Conservation (phyloP, 2,329 filamentous ascomycete genomes). For the Stromatinia cepivora region DNA sequence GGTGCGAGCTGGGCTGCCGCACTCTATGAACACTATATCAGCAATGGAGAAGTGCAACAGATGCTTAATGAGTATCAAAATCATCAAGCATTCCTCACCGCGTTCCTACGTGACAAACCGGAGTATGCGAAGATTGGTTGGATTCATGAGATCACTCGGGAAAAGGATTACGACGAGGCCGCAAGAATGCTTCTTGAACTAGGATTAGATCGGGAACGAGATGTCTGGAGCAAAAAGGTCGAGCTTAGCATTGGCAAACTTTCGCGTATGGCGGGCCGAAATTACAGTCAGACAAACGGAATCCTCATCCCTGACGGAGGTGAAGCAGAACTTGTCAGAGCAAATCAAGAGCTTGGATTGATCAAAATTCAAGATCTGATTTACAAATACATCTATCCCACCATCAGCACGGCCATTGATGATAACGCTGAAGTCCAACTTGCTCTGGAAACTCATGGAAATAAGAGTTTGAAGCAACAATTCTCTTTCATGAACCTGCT, state of each 20-base stretch:
- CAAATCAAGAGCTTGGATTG: constrained; percentile 37
- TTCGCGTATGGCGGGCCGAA: constrained; percentile 63
- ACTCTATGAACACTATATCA: constrained; percentile 77
- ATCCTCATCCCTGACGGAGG: constrained; percentile 31
- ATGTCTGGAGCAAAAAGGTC: constrained; percentile 91
- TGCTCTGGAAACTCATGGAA: constrained; percentile 61
- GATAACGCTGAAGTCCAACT: constrained; percentile 75
- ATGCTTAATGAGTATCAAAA: constrained; percentile 73
- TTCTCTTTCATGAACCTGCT: constrained; percentile 70
- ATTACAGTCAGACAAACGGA: constrained; percentile 45
- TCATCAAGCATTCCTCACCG: constrained; percentile 68
- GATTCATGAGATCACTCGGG: constrained; percentile 87
- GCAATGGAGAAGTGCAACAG: constrained; percentile 62
- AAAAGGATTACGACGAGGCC: constrained; percentile 73
- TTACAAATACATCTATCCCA: constrained; percentile 67
- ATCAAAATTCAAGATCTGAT: constrained; percentile 79
- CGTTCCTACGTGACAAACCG: constrained; percentile 71
- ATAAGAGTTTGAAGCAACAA: constrained; percentile 57
- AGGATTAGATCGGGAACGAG: constrained; percentile 70
- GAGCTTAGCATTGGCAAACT: constrained; percentile 89
- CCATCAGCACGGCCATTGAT: constrained; percentile 73
- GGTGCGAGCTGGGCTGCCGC: constrained; percentile 60
- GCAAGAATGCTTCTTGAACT: constrained; percentile 69
- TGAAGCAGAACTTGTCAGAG: constrained; percentile 43
- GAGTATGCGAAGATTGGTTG: constrained; percentile 79